Evolutionary conservation across 768 basidiomycete genomes (phyloP).

Genomic region (Mycena floridula): DNA sequence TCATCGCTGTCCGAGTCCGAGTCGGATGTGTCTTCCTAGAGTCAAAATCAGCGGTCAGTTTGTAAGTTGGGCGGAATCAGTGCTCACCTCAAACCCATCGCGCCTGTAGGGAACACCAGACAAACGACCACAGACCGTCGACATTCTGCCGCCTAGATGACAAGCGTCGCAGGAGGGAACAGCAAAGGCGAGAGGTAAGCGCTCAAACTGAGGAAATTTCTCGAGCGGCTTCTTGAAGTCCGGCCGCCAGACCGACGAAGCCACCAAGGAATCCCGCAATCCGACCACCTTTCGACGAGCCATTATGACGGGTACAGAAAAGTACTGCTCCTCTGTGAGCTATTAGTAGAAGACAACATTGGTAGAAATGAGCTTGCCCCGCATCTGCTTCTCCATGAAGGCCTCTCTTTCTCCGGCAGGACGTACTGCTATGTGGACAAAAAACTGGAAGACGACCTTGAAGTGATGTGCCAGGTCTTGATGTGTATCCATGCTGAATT

Average conservation of each 20-base stretch:
- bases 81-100: constrained; percentile 58
- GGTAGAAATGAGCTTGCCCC: constrained; percentile 30
- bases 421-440: constrained; percentile 74
- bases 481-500: constrained; percentile 77
- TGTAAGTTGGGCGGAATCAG: constrained; percentile 3
- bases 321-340: constrained; percentile 55
- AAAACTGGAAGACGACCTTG: constrained; percentile 84
- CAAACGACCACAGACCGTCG: constrained; percentile 55
- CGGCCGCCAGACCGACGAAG: constrained; percentile 80
- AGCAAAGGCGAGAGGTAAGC: constrained; percentile 47
- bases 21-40: constrained; percentile 3
- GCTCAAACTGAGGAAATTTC: constrained; percentile 57
- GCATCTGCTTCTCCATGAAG: constrained; percentile 49
- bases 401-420: constrained; percentile 40
- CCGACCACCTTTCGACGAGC: constrained; percentile 67
- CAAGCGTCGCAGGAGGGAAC: constrained; percentile 78
- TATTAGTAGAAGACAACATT: neutral
- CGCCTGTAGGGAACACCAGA: constrained; percentile 65
- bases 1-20: constrained; percentile 7
- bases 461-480: constrained; percentile 76
- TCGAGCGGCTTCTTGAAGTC: constrained; percentile 62
- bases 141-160: constrained; percentile 63
- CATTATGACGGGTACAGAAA: constrained; percentile 60
- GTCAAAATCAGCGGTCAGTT: constrained; percentile 1
- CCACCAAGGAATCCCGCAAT: constrained; percentile 67